Conservation (phyloP, 139 green algal genomes). For the Raphidocelis subcapitata region DNA sequence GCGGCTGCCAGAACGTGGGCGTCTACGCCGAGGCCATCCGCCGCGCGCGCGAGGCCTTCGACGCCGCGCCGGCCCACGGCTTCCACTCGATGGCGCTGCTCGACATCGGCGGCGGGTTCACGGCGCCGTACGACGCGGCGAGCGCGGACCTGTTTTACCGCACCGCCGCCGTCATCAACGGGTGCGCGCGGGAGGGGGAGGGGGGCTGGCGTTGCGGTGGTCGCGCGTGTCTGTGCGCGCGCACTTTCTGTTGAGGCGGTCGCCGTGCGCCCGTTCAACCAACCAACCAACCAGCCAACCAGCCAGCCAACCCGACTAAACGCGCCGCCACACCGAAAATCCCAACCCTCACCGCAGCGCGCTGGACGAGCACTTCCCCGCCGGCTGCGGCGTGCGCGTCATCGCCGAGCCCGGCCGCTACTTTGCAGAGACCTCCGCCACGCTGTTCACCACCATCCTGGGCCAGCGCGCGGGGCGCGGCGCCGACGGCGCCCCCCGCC, state of each 20-base stretch:
- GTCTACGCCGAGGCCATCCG: constrained; percentile 69
- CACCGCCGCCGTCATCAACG: constrained; percentile 36
- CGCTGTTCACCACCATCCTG: constrained; percentile 70
- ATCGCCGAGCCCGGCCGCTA: constrained; percentile 86
- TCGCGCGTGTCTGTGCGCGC: no score
- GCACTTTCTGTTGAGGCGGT: no score
- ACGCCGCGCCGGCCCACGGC: constrained; percentile 10
- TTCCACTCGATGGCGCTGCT: constrained; percentile 26
- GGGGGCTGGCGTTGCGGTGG: no score
- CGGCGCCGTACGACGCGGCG: constrained; percentile 16
- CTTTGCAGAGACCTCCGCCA: constrained; percentile 65
- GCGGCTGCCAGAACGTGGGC: constrained; percentile 63
- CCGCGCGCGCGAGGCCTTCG: constrained; percentile 20
- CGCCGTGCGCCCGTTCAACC: no score
- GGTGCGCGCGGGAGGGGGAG: no score
- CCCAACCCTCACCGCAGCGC: constrained; percentile 17
- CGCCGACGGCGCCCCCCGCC: background rate
- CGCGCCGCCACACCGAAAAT: no score
- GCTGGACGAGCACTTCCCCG: constrained; percentile 78
- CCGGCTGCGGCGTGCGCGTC: constrained; percentile 51
- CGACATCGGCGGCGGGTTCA: constrained; percentile 35
- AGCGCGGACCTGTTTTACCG: constrained; percentile 4
- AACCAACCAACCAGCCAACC: no score
- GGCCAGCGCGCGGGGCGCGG: constrained; percentile 45
- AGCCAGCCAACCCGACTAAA: no score